Evolutionary conservation across 495 filamentous ascomycete species (phyloP).

Genomic region (Halenospora varia): DNA sequence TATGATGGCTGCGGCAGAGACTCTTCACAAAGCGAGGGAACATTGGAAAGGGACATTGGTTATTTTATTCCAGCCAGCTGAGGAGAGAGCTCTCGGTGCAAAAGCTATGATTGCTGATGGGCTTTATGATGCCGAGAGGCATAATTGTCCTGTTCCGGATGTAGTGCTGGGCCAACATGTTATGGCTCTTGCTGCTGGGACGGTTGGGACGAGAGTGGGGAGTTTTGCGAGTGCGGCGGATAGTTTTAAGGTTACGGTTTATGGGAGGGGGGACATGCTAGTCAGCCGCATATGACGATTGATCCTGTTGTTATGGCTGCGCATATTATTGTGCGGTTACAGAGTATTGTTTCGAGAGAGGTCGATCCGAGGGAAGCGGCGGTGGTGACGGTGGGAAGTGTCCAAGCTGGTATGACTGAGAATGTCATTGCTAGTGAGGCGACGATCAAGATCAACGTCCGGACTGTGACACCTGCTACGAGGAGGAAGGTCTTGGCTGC

Average conservation of each 20-base stretch:
- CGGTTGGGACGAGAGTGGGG: slow-evolving; percentile 38
- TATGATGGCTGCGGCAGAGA: slow-evolving; percentile 46
- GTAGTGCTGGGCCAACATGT: slow-evolving; percentile 57
- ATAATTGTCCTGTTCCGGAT: slow-evolving; percentile 46
- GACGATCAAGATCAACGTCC: slow-evolving; percentile 45
- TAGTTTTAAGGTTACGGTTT: slow-evolving; percentile 38
- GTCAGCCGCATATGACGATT: slow-evolving; percentile 44
- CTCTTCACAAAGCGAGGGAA: slow-evolving; percentile 35
- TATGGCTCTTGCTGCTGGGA: slow-evolving; percentile 31
- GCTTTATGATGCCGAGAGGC: slow-evolving; percentile 44
- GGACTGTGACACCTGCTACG: slow-evolving; percentile 36
- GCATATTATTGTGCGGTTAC: slow-evolving; percentile 44
- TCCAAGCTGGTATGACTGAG: slow-evolving; percentile 43
- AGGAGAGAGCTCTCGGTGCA: slow-evolving; percentile 53
- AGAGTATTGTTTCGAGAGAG: slow-evolving; percentile 51
- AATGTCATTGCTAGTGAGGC: slow-evolving; percentile 50
- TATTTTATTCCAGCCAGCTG: slow-evolving; percentile 56
- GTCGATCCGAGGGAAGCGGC: slow-evolving; percentile 43
- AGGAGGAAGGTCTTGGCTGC: slow-evolving; percentile 38
- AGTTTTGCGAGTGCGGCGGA: slow-evolving; percentile 39
- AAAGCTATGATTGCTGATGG: slow-evolving; percentile 59
- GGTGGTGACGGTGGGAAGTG: slow-evolving; percentile 48
- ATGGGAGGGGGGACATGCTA: slow-evolving; percentile 52
- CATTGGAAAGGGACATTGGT: slow-evolving; percentile 56
- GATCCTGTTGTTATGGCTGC: slow-evolving; percentile 53